These are phyloP conservation scores for Fusarium humuli DNA, from an alignment of 2,329 filamentous ascomycete species.

Conservation along the genomic window DNA sequence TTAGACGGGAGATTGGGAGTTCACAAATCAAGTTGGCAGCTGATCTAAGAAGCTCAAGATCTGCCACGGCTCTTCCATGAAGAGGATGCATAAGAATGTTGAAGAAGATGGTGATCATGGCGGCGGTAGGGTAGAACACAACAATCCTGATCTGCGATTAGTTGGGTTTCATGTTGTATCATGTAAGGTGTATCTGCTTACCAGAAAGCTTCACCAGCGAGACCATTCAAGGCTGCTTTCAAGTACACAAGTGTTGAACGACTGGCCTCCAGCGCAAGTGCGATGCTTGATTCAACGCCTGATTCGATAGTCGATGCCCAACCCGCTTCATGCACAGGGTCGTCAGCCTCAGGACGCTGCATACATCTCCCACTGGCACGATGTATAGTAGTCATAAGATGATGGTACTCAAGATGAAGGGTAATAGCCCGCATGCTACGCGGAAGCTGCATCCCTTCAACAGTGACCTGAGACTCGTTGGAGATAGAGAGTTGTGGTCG, in stretches of 20 bases:
- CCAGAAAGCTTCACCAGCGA: conserved; percentile 64
- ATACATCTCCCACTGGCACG: conserved; percentile 64
- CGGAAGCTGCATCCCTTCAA: conserved; percentile 43
- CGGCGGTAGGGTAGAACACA: conserved; percentile 67
- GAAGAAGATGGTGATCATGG: conserved; percentile 66
- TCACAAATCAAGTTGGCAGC: conserved; percentile 58
- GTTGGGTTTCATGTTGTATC: neutral
- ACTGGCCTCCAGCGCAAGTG: conserved; percentile 66
- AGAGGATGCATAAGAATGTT: conserved; percentile 63
- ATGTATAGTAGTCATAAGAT: conserved; percentile 67
- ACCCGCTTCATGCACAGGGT: conserved; percentile 37
- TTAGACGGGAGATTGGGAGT: conserved; percentile 48
- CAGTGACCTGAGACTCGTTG: conserved; percentile 42
- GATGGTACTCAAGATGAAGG: conserved; percentile 66
- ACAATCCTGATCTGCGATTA: conserved; percentile 56
- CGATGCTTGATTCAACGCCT: conserved; percentile 64
- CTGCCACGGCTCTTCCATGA: conserved; percentile 55
- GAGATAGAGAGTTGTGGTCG: conserved; percentile 61
- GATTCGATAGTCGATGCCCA: conserved; percentile 48
- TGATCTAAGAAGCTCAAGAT: conserved; percentile 59
- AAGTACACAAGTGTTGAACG: conserved; percentile 65
- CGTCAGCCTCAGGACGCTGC: neutral
- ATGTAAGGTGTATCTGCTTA: conserved; percentile 43
- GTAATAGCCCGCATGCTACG: conserved; percentile 61
- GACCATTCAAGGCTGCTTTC: conserved; percentile 54